Evolutionary conservation across 176 grass and related monocot genomes (phyloP).

Genomic region (Lolium perenne): DNA sequence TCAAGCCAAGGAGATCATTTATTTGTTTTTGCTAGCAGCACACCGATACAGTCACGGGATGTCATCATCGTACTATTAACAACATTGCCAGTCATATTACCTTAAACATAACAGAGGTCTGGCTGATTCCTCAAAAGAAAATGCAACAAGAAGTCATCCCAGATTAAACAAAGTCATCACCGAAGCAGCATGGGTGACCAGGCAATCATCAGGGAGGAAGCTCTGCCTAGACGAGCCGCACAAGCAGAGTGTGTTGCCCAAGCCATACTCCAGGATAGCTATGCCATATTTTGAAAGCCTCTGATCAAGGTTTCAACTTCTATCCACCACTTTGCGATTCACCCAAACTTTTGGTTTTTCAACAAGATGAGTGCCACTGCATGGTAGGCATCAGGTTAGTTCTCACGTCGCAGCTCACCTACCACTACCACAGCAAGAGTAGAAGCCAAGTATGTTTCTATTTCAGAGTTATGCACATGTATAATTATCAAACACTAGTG

Average conservation of each 20-base stretch:
- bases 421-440: no score
- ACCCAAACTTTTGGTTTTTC: no score
- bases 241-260: neutral
- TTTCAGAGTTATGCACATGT: no score
- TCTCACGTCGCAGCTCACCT: no score
- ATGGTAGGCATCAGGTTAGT: no score
- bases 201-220: neutral
- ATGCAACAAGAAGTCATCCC: neutral
- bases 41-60: neutral
- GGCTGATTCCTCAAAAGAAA: neutral
- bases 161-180: slow-evolving; percentile 2
- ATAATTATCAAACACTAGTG: no score
- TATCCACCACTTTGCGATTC: no score
- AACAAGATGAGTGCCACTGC: no score
- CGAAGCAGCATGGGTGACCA: neutral
- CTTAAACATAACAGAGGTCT: neutral
- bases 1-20: no score
- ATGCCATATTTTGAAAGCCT: neutral
- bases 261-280: neutral
- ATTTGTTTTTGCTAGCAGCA: no score
- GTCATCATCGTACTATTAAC: neutral
- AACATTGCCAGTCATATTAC: neutral
- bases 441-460: no score
- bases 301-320: no score
- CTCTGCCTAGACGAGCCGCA: neutral